Percentiles rank a stretch among this genome's conserved stretches.
Evolutionary conservation across 176 grass and related monocot genomes (phyloP).

Genomic region (Ampelocalamus luodianensis): DNA sequence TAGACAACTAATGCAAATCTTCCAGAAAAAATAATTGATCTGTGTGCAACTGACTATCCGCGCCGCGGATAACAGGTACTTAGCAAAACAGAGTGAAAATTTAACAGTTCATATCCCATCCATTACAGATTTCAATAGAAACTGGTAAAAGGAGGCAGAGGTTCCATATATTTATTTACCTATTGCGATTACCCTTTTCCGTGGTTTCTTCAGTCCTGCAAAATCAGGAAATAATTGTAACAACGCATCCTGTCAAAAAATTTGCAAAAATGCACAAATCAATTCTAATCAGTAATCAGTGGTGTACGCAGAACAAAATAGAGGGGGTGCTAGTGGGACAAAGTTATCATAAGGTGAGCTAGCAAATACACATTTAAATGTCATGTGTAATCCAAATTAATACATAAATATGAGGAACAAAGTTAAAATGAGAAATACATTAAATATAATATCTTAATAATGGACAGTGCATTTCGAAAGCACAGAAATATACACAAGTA

Average conservation of each 20-base stretch:
- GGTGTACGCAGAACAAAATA: no score
- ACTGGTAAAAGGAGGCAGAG: not conserved
- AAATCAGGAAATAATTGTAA: not conserved
- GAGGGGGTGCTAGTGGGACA: no score
- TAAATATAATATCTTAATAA: no score
- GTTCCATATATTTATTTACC: conserved; percentile 40
- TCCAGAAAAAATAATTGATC: not conserved
- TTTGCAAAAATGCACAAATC: not conserved
- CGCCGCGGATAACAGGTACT: no score
- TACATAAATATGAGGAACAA: no score
- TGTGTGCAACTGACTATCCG: not conserved
- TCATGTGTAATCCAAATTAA: no score
- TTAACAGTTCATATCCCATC: no score
- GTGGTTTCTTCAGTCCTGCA: not conserved
- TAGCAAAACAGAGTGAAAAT: not conserved
- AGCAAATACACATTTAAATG: no score
- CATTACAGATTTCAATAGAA: not conserved
- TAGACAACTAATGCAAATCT: not conserved
- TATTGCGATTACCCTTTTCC: not conserved
- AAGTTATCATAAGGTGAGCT: no score
- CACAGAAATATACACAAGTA: no score
- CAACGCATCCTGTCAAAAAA: not conserved
- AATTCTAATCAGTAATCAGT: not conserved
- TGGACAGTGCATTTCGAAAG: no score
- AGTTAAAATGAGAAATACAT: no score